A percentile compares a stretch with the other conserved stretches of the same genome.
Evolutionary conservation across 1,139 yeast genomes (phyloP).

Genomic region (Blastobotrys indianensis): DNA sequence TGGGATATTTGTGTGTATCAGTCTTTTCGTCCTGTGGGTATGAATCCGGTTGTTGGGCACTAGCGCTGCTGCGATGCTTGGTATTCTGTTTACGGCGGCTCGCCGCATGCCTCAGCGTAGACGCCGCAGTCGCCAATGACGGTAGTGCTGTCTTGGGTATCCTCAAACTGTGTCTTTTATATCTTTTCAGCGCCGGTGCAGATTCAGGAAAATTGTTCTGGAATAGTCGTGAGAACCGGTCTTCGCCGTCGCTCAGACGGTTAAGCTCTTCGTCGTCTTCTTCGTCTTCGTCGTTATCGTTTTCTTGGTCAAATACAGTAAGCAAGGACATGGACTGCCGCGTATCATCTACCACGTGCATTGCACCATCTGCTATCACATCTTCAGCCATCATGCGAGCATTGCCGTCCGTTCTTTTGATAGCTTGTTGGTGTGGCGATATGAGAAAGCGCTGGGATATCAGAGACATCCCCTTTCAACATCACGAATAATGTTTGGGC

Average conservation of each 20-base stretch:
- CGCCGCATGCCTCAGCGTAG: background rate
- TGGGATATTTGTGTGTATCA: too few species aligned
- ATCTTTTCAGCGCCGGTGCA: slow-evolving; percentile 1
- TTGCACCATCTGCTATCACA: background rate
- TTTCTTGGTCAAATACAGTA: background rate
- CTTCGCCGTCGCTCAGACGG: slow-evolving; percentile 3
- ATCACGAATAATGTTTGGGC: slow-evolving; percentile 13
- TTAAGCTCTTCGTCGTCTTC: slow-evolving; percentile 1
- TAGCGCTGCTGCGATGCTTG: too few species aligned
- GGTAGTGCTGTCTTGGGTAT: slow-evolving; percentile 1
- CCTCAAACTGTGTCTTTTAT: slow-evolving; percentile 7
- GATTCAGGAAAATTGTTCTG: slow-evolving; percentile 9
- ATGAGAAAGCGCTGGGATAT: too few species aligned
- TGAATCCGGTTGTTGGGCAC: too few species aligned
- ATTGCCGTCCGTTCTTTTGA: too few species aligned
- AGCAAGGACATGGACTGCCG: background rate
- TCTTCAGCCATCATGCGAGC: background rate
- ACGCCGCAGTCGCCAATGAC: background rate
- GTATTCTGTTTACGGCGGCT: too few species aligned
- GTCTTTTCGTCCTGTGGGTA: too few species aligned
- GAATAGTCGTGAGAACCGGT: slow-evolving; percentile 4
- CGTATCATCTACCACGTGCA: slow-evolving; percentile 5
- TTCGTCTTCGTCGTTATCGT: background rate
- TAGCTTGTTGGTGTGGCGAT: too few species aligned
- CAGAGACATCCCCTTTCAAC: background rate